A percentile compares a stretch with the other conserved stretches of the same genome.
These are phyloP conservation scores for Aspergillus sp. DNA, from an alignment of 2,329 filamentous ascomycete genomes.

Conservation along the genomic window DNA sequence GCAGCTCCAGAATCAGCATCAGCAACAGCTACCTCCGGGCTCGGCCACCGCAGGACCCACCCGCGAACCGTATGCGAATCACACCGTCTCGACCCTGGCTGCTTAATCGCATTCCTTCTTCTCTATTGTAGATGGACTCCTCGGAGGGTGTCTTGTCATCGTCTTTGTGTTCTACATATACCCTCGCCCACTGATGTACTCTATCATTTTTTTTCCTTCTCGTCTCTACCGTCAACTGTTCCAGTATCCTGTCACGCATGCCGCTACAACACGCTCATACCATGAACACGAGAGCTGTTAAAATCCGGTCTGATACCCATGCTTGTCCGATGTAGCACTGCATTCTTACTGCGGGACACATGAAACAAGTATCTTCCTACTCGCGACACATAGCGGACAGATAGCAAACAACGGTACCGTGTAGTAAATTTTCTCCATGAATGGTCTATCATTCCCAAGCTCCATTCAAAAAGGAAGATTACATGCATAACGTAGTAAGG, in stretches of 20 bases:
- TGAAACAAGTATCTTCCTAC: too few species aligned
- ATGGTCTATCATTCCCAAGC: too few species aligned
- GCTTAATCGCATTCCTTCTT: slow-evolving; percentile 18
- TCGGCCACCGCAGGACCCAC: slow-evolving; percentile 34
- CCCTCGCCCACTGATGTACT: slow-evolving; percentile 12
- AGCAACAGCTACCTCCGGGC: slow-evolving; percentile 35
- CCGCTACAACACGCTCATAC: background rate
- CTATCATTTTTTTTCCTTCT: slow-evolving; percentile 1
- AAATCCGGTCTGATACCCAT: background rate
- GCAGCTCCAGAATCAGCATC: slow-evolving; percentile 31
- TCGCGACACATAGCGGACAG: too few species aligned
- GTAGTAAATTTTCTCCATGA: background rate
- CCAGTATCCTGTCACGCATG: background rate
- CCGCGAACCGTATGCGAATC: slow-evolving; percentile 20
- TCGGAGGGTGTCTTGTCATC: background rate
- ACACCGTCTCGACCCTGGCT: slow-evolving; percentile 22
- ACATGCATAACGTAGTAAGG: too few species aligned
- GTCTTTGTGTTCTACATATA: slow-evolving; percentile 13
- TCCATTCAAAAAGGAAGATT: too few species aligned
- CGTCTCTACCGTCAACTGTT: background rate
- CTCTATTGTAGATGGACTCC: too few species aligned
- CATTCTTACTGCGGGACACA: too few species aligned
- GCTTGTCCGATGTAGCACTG: too few species aligned
- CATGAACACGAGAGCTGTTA: background rate
- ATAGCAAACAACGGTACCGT: background rate